Conservation (phyloP, 2,329 filamentous ascomycete species). For the Zymoseptoria ardabiliae region DNA sequence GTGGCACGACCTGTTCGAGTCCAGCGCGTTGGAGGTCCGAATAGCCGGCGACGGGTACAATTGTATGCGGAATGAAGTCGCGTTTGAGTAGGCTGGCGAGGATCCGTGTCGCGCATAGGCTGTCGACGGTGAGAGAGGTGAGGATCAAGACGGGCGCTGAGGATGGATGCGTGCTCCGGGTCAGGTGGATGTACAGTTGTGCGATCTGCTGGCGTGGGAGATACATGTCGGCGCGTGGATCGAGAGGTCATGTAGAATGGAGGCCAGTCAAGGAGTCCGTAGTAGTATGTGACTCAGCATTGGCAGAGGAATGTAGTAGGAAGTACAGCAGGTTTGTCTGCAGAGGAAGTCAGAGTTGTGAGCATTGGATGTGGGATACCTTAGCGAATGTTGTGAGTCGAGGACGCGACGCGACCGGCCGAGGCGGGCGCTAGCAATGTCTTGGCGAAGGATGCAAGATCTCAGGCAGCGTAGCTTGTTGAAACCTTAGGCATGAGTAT, state of each 20-base stretch:
- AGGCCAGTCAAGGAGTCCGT: not conserved
- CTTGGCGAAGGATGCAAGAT: no score
- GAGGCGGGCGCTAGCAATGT: no score
- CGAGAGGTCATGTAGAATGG: not conserved
- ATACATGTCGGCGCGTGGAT: slow-evolving; percentile 60
- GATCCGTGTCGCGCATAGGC: slow-evolving; percentile 90
- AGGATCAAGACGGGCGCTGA: slow-evolving; percentile 87
- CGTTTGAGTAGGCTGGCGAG: slow-evolving; percentile 88
- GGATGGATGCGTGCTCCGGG: slow-evolving; percentile 78
- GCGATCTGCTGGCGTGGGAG: slow-evolving; percentile 83
- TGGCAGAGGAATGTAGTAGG: not conserved
- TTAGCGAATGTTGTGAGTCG: no score
- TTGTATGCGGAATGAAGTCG: slow-evolving; percentile 97
- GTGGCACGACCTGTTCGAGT: slow-evolving; percentile 68
- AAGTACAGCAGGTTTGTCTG: not conserved
- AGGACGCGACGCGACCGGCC: no score
- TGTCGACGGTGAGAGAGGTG: slow-evolving; percentile 88
- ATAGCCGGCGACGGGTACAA: slow-evolving; percentile 90
- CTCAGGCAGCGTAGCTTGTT: no score
- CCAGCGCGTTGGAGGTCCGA: slow-evolving; percentile 76
- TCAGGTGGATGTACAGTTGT: slow-evolving; percentile 83
- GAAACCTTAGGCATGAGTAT: no score
- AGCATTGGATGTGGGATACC: no score
- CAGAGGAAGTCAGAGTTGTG: no score
- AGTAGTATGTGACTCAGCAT: not conserved